Evolutionary conservation across 2,329 filamentous ascomycete species (phyloP).

Genomic region (Biscogniauxia sp.): DNA sequence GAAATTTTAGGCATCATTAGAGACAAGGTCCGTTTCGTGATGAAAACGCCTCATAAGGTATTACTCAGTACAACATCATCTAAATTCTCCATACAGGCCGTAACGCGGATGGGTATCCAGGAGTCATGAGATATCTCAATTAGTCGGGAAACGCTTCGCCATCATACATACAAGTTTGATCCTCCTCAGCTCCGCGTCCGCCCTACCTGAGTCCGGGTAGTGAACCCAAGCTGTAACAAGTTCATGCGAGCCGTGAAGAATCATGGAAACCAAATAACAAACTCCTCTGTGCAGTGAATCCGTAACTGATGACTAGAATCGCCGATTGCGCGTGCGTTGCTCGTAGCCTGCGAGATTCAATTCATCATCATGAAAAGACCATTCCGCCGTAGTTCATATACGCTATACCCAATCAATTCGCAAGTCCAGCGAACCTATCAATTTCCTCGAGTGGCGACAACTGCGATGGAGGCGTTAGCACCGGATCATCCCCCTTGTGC

Average conservation of each 20-base stretch:
- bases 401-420: constrained; percentile 30
- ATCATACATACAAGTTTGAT: constrained; percentile 43
- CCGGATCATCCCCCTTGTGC: background rate
- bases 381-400: constrained; percentile 4
- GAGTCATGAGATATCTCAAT: constrained; percentile 38
- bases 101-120: constrained; percentile 3
- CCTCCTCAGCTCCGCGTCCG: constrained; percentile 21
- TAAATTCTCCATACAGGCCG: background rate
- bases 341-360: constrained; percentile 37
- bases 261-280: constrained; percentile 31
- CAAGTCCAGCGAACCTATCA: constrained; percentile 27
- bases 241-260: constrained; percentile 32
- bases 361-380: constrained; percentile 24
- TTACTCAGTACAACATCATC: background rate
- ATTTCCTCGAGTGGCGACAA: constrained; percentile 35
- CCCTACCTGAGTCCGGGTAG: constrained; percentile 14
- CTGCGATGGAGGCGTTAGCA: constrained; percentile 27
- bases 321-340: constrained; percentile 23
- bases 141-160: constrained; percentile 47
- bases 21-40: background rate
- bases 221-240: constrained; percentile 26
- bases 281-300: constrained; percentile 35
- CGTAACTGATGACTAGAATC: constrained; percentile 27
- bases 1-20: background rate
- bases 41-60: background rate